Conservation (phyloP, 371 early-diverging fungal genomes). For the Apophysomyces variabilis region DNA sequence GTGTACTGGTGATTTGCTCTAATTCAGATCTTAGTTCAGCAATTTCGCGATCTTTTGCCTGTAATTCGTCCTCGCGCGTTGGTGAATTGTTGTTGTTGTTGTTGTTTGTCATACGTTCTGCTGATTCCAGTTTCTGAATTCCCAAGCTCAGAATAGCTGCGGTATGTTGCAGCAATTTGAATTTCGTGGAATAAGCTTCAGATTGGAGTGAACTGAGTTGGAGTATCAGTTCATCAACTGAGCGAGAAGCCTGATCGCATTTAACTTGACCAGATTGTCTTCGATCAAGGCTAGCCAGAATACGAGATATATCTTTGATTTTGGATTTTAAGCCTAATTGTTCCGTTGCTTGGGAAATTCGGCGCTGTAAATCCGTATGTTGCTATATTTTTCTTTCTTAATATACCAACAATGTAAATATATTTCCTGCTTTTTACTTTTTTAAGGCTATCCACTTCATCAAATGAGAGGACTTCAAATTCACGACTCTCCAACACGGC, state of each 20-base stretch:
- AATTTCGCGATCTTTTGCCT: constrained; percentile 11
- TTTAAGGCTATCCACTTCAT: constrained; percentile 58
- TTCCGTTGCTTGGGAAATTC: constrained; percentile 45
- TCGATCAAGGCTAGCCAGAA: constrained; percentile 51
- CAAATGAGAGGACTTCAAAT: constrained; percentile 58
- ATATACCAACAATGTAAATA: constrained; percentile 19
- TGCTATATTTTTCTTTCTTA: constrained; percentile 23
- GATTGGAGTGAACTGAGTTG: constrained; percentile 58
- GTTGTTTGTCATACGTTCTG: constrained; percentile 19
- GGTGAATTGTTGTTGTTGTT: background rate
- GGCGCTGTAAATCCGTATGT: constrained; percentile 16
- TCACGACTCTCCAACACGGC: constrained; percentile 65
- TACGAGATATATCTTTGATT: constrained; percentile 42
- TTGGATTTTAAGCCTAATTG: constrained; percentile 32
- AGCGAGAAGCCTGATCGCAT: constrained; percentile 59
- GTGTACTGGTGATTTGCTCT: constrained; percentile 13
- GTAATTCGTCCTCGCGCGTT: background rate
- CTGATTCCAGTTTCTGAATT: constrained; percentile 32
- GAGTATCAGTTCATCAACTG: constrained; percentile 65
- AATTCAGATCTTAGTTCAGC: constrained; percentile 12
- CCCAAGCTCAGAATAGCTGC: constrained; percentile 64
- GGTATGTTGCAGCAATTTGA: constrained; percentile 62
- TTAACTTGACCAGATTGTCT: constrained; percentile 51
- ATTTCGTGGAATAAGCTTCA: constrained; percentile 38
- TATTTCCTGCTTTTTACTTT: constrained; percentile 37